These are phyloP conservation scores for Hygrophorus pudorinus DNA, from an alignment of 768 basidiomycete species.

Conservation along the genomic window DNA sequence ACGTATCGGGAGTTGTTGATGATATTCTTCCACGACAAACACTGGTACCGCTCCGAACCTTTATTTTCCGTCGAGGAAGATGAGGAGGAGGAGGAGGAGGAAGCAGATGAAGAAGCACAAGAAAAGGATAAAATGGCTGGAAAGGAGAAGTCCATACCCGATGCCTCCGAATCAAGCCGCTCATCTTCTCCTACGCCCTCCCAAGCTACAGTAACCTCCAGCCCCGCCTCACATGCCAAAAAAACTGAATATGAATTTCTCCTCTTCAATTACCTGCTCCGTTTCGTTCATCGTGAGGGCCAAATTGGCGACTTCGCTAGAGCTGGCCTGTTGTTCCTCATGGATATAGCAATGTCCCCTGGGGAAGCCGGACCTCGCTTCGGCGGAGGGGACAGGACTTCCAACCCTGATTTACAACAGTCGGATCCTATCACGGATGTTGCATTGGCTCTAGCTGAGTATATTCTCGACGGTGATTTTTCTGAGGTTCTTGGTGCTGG, in stretches of 20 bases:
- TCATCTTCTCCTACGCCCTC: conserved; percentile 53
- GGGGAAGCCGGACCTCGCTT: conserved; percentile 38
- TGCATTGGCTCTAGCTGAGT: conserved; percentile 81
- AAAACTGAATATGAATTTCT: conserved; percentile 92
- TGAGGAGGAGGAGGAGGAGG: conserved; percentile 56
- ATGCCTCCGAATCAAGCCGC: conserved; percentile 19
- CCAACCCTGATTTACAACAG: conserved; percentile 18
- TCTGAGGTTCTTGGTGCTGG: conserved; percentile 96
- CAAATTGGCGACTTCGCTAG: conserved; percentile 90
- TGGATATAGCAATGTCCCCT: conserved; percentile 94
- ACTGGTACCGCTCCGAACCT: conserved; percentile 74
- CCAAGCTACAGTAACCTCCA: conserved; percentile 45
- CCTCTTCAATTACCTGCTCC: conserved; percentile 89
- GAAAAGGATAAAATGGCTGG: conserved; percentile 36
- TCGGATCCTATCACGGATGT: conserved; percentile 76
- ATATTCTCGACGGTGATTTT: conserved; percentile 94
- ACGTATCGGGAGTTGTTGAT: conserved; percentile 84
- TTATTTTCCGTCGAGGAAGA: conserved; percentile 70
- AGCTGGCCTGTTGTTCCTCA: conserved; percentile 84
- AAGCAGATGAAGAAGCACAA: conserved; percentile 32
- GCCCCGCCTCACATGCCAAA: conserved; percentile 33
- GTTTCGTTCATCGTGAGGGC: conserved; percentile 91
- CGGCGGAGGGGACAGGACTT: conserved; percentile 23
- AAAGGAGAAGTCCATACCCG: conserved; percentile 40
- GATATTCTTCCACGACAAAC: conserved; percentile 96